These are phyloP conservation scores for Leccinum laetum DNA, from an alignment of 1,284 basidiomycete species.

Conservation along the genomic window DNA sequence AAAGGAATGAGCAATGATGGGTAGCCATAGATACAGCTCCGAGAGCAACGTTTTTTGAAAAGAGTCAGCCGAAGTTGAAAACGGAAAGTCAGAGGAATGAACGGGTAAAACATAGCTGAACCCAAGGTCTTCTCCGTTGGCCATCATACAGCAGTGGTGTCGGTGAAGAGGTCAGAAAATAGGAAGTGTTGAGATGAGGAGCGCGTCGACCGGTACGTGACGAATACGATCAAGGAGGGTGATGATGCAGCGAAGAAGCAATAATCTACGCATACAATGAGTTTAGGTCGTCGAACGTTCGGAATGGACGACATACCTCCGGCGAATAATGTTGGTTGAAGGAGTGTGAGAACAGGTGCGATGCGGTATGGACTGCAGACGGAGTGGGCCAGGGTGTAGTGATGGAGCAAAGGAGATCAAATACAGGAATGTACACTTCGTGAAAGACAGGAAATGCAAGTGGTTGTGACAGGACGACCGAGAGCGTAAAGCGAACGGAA, in stretches of 20 bases:
- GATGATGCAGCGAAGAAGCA: not conserved
- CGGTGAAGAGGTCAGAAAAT: not conserved
- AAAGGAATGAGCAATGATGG: too few relatives aligned
- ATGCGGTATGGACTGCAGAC: constrained; percentile 1
- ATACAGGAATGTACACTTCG: too few relatives aligned
- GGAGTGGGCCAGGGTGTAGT: not conserved
- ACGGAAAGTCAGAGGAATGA: not conserved
- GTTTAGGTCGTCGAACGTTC: not conserved
- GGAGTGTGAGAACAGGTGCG: constrained; percentile 1
- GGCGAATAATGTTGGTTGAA: constrained; percentile 8
- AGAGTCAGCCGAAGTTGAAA: too few relatives aligned
- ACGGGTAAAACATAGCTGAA: not conserved
- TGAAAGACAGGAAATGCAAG: too few relatives aligned
- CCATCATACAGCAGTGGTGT: constrained; percentile 5
- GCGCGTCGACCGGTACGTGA: not conserved
- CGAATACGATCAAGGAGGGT: constrained; percentile 6
- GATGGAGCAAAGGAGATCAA: not conserved
- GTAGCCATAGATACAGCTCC: too few relatives aligned
- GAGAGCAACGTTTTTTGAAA: too few relatives aligned
- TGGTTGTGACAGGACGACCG: too few relatives aligned
- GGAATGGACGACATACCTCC: constrained; percentile 16
- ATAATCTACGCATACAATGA: constrained; percentile 7
- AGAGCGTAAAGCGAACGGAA: too few relatives aligned
- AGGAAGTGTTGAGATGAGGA: constrained; percentile 3
- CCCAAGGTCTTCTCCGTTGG: not conserved